Percentiles rank a stretch among this genome's conserved stretches.
Evolutionary conservation across 192 early-diverging fungal genomes (phyloP).

Genomic region (Geranomyces michiganensis): DNA sequence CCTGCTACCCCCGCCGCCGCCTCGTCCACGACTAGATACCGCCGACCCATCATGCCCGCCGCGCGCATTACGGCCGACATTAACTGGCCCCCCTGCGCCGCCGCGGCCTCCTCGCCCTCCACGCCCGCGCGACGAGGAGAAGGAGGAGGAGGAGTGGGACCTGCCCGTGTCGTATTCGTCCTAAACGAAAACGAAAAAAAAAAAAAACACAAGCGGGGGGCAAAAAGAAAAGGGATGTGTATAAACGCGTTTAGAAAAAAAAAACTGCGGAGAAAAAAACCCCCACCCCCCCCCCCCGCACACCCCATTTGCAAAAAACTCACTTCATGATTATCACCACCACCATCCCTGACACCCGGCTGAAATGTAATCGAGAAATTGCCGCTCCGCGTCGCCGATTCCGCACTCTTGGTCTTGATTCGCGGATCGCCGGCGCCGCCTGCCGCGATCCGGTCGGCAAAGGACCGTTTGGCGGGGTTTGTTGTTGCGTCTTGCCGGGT

Average conservation of each 20-base stretch:
- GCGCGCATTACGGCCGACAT: constrained; percentile 1
- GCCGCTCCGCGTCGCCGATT: constrained; percentile 18
- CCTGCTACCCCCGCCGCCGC: constrained; percentile 20
- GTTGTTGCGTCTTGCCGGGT: too few species aligned
- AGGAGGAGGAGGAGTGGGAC: not conserved
- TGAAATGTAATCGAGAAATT: constrained; percentile 48
- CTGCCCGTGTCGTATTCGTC: constrained; percentile 1
- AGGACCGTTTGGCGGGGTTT: constrained; percentile 15
- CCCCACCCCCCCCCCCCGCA: not conserved
- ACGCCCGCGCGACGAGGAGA: not conserved
- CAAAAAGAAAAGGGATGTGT: not conserved
- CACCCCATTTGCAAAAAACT: not conserved
- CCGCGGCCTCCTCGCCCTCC: constrained; percentile 21
- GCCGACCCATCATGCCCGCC: constrained; percentile 28
- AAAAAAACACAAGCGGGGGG: not conserved
- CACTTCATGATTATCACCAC: not conserved
- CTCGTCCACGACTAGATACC: constrained; percentile 21
- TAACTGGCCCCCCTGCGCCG: not conserved
- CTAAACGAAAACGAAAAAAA: constrained; percentile 10
- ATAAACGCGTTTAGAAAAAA: too few species aligned
- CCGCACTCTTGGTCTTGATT: not conserved
- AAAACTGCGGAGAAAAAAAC: too few species aligned
- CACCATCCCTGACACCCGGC: constrained; percentile 16
- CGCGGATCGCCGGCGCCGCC: not conserved
- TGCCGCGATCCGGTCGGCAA: constrained; percentile 36